Evolutionary conservation across 75 land plant genomes (phyloP), one percentile per base, ranked within the genome.

Genomic region (Pinus taeda): DNA sequence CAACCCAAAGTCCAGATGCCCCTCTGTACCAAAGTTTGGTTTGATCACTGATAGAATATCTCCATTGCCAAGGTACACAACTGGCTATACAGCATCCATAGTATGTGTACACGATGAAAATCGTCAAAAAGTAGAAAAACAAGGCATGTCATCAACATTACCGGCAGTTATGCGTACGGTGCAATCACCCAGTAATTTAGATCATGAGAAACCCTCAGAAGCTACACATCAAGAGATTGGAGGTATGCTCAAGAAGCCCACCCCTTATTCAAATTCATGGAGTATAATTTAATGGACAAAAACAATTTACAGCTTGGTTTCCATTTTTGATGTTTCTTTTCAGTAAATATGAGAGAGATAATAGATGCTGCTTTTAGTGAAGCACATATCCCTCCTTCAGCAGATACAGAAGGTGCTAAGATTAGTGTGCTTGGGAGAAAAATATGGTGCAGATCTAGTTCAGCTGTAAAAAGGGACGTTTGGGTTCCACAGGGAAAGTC

Each of bases 231-330:
- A 69, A 17, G 49, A 69, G 72, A 69, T 18, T 69, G 14, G 72
- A 69, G 72, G 72, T 69, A 69, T 45, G 42, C 53, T 42, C 53
- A 42, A n/a, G 72, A 69, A 66, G 36, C 69, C 53, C 53, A 69
- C 49, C 22, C 49, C 42, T 37, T 69, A 53, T 69, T 69, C 53
- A 39, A 42, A 69, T 69, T 21, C 72, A 42, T 36, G 45, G 45
- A 39, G 39, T 39, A 37, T 69, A 69, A 42, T 20, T 17, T 69
- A 8, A 2, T 11, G 55, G 72, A 15, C n/a, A 21, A 69, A 6
- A 17, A 20, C 36, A 39, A 69, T 53, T 42, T 39, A 69, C 72
- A 17, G 20, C 42, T 33, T 69, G 49, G 22, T 69, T 69, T 42
- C 53, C 49, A 42, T 42, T 69, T 42, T 18, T 21, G 39, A 22